A percentile compares a stretch with the other conserved stretches of the same genome.
These are phyloP conservation scores for Eucalyptus curtisii DNA, from an alignment of 345 rosid species.

Conservation along the genomic window DNA sequence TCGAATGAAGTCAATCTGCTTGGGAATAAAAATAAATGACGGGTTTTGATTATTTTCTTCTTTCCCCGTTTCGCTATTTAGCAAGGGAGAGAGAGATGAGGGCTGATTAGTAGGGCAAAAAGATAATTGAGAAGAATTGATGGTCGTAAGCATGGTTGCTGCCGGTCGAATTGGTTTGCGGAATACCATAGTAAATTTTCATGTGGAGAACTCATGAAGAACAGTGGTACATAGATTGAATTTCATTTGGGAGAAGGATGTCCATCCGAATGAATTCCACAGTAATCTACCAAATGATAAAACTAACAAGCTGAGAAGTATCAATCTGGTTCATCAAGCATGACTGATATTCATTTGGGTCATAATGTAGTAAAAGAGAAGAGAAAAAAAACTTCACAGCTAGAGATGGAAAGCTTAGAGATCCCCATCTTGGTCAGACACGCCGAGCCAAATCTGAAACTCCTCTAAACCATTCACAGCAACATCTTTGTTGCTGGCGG, in stretches of 20 bases:
- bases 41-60: accelerated
- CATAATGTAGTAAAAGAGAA: background rate
- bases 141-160: background rate
- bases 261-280: background rate
- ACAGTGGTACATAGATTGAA: background rate
- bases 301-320: background rate
- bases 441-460: background rate
- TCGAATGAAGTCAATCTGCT: accelerated
- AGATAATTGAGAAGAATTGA: background rate
- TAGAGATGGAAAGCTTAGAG: background rate
- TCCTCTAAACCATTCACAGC: background rate
- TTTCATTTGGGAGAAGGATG: background rate
- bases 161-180: background rate
- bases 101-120: background rate
- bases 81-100: background rate
- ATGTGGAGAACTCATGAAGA: background rate
- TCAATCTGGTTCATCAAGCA: background rate
- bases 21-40: accelerated
- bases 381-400: background rate
- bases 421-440: background rate
- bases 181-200: background rate
- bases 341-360: background rate
- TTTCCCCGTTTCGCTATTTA: accelerated
- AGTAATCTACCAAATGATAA: background rate
- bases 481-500: background rate